Evolutionary conservation across 1,284 basidiomycete genomes (phyloP).

Genomic region (Ceratobasidium sp.): DNA sequence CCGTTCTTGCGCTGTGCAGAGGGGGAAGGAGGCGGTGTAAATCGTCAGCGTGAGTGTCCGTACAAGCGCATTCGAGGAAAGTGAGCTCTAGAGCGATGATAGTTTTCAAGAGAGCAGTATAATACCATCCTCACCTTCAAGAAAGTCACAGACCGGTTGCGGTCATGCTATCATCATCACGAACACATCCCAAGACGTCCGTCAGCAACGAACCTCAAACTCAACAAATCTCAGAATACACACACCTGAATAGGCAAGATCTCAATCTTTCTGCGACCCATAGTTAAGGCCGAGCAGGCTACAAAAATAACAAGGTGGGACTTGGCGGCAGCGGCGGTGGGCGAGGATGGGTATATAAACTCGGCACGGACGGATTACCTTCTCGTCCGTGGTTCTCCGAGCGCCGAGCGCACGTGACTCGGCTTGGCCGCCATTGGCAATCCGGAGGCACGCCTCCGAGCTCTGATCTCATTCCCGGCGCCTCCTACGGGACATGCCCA

Average conservation of each 20-base stretch:
- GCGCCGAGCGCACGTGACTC: slow-evolving; percentile 21
- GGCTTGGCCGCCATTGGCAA: slow-evolving; percentile 6
- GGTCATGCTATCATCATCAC: slow-evolving; percentile 74
- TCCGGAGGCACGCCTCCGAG: slow-evolving; percentile 5
- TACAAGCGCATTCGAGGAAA: background rate
- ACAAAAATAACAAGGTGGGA: slow-evolving; percentile 34
- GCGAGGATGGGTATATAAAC: slow-evolving; percentile 23
- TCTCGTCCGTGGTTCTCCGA: slow-evolving; percentile 30
- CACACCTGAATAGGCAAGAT: slow-evolving; percentile 86
- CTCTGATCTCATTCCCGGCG: background rate
- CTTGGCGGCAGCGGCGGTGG: slow-evolving; percentile 21
- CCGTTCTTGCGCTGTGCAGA: slow-evolving; percentile 79
- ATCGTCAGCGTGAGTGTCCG: slow-evolving; percentile 25
- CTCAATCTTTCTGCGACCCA: slow-evolving; percentile 92
- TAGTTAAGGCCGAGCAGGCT: slow-evolving; percentile 53
- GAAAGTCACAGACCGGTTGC: slow-evolving; percentile 91
- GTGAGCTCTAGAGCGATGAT: slow-evolving; percentile 32
- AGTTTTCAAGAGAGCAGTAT: slow-evolving; percentile 33
- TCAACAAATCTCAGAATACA: slow-evolving; percentile 45
- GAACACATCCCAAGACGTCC: slow-evolving; percentile 53
- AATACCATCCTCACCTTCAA: slow-evolving; percentile 72
- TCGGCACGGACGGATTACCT: background rate
- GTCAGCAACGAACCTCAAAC: slow-evolving; percentile 50
- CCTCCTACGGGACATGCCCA: background rate
- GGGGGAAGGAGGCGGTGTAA: background rate